phyloP scores from a whole-genome alignment of 2,329 filamentous ascomycete genomes.

The Mollisiaceae sp. region DNA sequence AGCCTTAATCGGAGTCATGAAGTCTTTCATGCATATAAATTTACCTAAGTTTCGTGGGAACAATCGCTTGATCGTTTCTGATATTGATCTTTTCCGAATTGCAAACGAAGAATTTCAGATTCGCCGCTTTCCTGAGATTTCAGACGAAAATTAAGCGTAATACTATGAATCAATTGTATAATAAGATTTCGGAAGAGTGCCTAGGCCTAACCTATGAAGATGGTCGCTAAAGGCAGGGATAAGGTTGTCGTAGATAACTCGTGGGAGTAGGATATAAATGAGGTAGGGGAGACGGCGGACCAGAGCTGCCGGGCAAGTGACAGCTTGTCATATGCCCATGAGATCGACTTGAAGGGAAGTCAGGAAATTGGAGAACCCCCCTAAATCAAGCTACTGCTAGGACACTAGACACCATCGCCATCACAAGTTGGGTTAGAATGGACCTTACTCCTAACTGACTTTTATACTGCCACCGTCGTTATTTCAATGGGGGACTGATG shows the following conservation, averaged over 20 bases:
- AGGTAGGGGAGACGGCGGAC: constrained; percentile 12
- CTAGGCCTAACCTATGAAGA: constrained; percentile 11
- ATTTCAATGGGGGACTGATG: neutral
- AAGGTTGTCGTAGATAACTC: constrained; percentile 19
- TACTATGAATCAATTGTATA: neutral
- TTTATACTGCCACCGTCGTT: neutral
- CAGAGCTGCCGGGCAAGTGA: constrained; percentile 12
- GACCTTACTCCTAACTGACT: constrained; percentile 2
- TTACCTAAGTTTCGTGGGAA: neutral
- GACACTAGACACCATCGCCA: neutral
- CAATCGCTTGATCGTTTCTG: no score
- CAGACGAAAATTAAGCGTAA: constrained; percentile 3
- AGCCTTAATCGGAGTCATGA: neutral
- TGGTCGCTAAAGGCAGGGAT: constrained; percentile 19
- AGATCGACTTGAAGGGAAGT: neutral
- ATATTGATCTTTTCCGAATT: neutral
- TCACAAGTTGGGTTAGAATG: neutral
- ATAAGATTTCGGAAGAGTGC: constrained; percentile 12
- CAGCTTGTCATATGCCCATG: neutral
- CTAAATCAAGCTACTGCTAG: neutral
- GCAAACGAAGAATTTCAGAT: neutral
- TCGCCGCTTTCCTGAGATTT: neutral
- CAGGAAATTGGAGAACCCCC: neutral
- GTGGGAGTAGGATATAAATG: constrained; percentile 10
- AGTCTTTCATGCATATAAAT: neutral